phyloP scores from a whole-genome alignment of 495 filamentous ascomycete species.

The Talaromyces borbonicus region DNA sequence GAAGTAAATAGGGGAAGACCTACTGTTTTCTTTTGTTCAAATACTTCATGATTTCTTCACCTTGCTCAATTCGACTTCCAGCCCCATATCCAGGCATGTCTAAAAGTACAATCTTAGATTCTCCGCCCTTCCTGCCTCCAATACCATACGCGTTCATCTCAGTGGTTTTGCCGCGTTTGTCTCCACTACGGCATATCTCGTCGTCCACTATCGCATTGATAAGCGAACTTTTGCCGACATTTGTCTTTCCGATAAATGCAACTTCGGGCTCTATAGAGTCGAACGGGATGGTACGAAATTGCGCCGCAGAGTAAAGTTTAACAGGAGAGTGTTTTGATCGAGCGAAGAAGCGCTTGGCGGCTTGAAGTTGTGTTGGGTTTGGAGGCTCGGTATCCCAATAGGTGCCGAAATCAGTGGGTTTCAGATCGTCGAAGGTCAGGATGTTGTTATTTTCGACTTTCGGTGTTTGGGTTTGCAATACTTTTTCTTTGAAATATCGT shows the following conservation, averaged over 20 bases:
- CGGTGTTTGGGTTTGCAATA: not conserved
- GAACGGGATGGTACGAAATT: constrained; percentile 56
- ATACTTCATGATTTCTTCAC: constrained; percentile 79
- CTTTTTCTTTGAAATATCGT: not conserved
- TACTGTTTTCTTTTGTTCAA: constrained; percentile 57
- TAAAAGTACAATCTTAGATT: constrained; percentile 53
- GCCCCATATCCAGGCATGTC: constrained; percentile 96
- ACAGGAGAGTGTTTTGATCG: constrained; percentile 41
- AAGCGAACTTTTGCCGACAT: constrained; percentile 85
- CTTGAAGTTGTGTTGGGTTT: constrained; percentile 38
- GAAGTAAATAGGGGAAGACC: constrained; percentile 13
- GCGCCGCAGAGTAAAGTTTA: constrained; percentile 60
- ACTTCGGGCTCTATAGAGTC: constrained; percentile 42
- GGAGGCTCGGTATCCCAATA: constrained; percentile 54
- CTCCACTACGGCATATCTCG: constrained; percentile 51
- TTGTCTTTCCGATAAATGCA: constrained; percentile 74
- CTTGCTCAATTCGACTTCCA: constrained; percentile 69
- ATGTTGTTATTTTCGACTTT: constrained; percentile 13
- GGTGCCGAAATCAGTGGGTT: constrained; percentile 30
- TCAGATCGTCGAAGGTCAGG: constrained; percentile 21
- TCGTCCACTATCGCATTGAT: constrained; percentile 71
- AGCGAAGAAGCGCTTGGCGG: constrained; percentile 53
- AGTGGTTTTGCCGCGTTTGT: constrained; percentile 64
- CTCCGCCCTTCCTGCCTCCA: constrained; percentile 42
- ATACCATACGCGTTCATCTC: constrained; percentile 83